Conservation (phyloP, 2,329 filamentous ascomycete species). For the Cladosporium cucumerinum region DNA sequence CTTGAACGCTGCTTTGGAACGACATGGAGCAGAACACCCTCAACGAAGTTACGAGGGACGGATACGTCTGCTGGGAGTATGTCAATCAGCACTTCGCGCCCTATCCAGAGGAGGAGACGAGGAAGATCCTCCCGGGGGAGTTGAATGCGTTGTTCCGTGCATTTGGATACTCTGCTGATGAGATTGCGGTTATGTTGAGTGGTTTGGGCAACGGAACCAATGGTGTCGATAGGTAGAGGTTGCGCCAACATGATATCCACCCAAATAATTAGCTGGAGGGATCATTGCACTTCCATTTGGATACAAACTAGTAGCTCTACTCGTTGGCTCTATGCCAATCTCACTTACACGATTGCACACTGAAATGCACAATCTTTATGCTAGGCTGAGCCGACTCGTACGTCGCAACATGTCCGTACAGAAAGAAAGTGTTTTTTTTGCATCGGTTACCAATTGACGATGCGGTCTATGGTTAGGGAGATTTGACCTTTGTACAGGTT, state of each 20-base stretch:
- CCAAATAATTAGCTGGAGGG: background rate
- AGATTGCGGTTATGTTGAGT: conserved; percentile 28
- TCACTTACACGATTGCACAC: background rate
- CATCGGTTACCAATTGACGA: no score
- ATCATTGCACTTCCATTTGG: background rate
- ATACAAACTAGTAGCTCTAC: background rate
- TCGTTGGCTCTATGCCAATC: background rate
- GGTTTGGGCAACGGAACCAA: background rate
- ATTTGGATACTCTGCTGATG: conserved; percentile 42
- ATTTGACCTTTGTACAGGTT: no score
- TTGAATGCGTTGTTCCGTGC: conserved; percentile 46
- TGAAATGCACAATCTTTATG: background rate
- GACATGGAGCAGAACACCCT: conserved; percentile 46
- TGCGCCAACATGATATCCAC: background rate
- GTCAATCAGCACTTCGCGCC: conserved; percentile 42
- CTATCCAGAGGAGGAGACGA: conserved; percentile 38
- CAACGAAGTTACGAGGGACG: conserved; percentile 42
- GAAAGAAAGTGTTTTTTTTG: background rate
- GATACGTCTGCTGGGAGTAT: conserved; percentile 45
- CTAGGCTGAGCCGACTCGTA: background rate
- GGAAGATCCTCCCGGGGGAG: conserved; percentile 40
- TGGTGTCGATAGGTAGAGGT: background rate
- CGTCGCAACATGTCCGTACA: background rate
- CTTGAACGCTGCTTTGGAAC: background rate
- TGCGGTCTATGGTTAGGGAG: no score